Percentiles rank a stretch among this genome's conserved stretches.
Conservation (phyloP, 371 early-diverging fungal genomes). For the Mortierella sp. region DNA sequence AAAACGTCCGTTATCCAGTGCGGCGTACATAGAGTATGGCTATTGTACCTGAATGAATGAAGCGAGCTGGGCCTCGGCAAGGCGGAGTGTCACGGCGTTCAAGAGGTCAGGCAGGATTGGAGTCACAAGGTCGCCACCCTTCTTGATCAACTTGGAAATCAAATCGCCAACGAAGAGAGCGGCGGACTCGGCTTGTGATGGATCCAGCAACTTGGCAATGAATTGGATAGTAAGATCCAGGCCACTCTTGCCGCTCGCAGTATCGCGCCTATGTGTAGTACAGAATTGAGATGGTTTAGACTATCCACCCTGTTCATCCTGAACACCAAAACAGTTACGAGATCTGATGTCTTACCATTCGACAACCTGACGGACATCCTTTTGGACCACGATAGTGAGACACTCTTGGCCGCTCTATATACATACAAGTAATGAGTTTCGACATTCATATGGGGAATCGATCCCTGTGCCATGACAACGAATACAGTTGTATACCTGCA, state of each 20-base stretch:
- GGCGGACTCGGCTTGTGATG: conserved; percentile 80
- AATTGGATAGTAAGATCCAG: conserved; percentile 83
- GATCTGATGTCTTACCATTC: conserved; percentile 59
- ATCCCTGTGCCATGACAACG: too few relatives aligned
- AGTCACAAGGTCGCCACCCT: conserved; percentile 73
- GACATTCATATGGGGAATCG: too few relatives aligned
- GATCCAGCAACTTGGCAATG: conserved; percentile 80
- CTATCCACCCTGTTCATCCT: too few relatives aligned
- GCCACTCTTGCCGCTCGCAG: conserved; percentile 73
- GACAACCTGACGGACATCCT: conserved; percentile 69
- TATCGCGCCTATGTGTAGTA: conserved; percentile 59
- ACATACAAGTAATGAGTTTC: too few relatives aligned
- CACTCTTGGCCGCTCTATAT: conserved; percentile 63
- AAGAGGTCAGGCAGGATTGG: conserved; percentile 84
- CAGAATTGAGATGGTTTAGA: too few relatives aligned
- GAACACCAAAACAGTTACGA: neutral
- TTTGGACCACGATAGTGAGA: conserved; percentile 59
- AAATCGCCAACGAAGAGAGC: conserved; percentile 91
- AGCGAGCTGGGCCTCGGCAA: conserved; percentile 76
- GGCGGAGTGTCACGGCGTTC: conserved; percentile 74
- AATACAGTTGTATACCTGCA: conserved; percentile 56
- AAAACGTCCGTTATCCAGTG: too few relatives aligned
- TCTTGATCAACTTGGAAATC: conserved; percentile 84
- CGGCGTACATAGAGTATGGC: too few relatives aligned
- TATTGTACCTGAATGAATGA: conserved; percentile 77